These are phyloP conservation scores for Isoetes taiwanensis DNA, from an alignment of 75 land plant genomes.

Conservation along the genomic window DNA sequence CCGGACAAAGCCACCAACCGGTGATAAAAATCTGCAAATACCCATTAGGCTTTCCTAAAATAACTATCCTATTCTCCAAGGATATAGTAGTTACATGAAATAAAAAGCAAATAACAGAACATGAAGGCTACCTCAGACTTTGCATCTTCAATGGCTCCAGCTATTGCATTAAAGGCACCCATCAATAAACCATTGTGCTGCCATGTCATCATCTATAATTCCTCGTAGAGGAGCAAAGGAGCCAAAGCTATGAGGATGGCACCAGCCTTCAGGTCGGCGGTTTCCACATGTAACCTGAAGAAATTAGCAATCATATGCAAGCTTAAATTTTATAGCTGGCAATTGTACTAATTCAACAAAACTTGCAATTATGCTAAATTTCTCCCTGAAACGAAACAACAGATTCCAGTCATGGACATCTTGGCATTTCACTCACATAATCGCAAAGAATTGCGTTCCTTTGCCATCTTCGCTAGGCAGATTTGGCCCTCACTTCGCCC, in stretches of 20 bases:
- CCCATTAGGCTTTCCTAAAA: background rate
- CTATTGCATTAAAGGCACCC: slow-evolving; percentile 95
- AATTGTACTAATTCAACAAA: too few species aligned
- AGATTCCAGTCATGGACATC: too few species aligned
- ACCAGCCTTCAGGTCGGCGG: slow-evolving; percentile 98
- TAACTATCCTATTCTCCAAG: too few species aligned
- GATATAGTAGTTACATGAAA: too few species aligned
- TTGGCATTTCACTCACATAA: slow-evolving; percentile 34
- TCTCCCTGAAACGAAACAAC: too few species aligned
- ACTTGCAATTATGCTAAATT: too few species aligned
- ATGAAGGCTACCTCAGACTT: slow-evolving; percentile 86
- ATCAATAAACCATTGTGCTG: slow-evolving; percentile 93
- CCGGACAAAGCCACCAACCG: slow-evolving; percentile 99
- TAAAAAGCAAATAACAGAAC: too few species aligned
- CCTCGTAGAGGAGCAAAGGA: slow-evolving; percentile 98
- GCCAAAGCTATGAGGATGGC: slow-evolving; percentile 92
- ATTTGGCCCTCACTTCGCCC: slow-evolving; percentile 75
- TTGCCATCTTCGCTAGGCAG: slow-evolving; percentile 55
- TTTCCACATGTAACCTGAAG: slow-evolving; percentile 78
- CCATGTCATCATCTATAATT: slow-evolving; percentile 64
- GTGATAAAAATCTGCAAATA: slow-evolving; percentile 75
- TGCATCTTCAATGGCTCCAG: slow-evolving; percentile 75
- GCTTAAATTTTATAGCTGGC: too few species aligned
- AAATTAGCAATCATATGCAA: too few species aligned
- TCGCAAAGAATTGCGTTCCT: slow-evolving; percentile 76